phyloP scores from a whole-genome alignment of 495 filamentous ascomycete genomes.

The Letharia columbiana region DNA sequence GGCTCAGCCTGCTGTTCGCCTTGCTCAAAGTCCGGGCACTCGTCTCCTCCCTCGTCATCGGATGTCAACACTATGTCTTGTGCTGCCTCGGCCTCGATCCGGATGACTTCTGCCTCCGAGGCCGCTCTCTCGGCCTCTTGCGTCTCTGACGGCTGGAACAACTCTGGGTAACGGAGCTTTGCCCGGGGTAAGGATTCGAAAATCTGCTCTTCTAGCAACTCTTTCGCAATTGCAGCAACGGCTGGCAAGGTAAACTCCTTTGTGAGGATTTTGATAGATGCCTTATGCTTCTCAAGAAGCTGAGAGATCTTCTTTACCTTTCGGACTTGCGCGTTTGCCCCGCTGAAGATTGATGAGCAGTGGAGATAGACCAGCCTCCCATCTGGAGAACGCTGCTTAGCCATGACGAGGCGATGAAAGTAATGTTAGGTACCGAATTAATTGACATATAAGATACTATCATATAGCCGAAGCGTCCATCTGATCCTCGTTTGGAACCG shows the following conservation, averaged over 20 bases:
- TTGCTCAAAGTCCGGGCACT: conserved; percentile 11
- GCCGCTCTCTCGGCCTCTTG: conserved; percentile 19
- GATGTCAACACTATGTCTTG: conserved; percentile 17
- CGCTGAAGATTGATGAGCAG: conserved; percentile 22
- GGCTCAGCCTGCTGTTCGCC: conserved; percentile 11
- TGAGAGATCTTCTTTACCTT: conserved; percentile 15
- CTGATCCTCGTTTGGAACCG: too few relatives aligned
- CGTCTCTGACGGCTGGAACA: conserved; percentile 16
- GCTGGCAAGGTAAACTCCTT: conserved; percentile 10
- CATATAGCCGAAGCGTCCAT: too few relatives aligned
- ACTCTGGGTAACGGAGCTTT: conserved; percentile 16
- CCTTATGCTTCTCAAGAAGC: conserved; percentile 16
- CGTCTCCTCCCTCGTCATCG: conserved; percentile 15
- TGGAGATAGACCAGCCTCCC: conserved; percentile 17
- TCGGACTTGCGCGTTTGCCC: conserved; percentile 19
- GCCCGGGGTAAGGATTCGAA: conserved; percentile 18
- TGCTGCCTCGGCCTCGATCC: conserved; percentile 18
- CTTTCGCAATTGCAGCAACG: conserved; percentile 20
- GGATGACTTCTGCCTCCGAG: conserved; percentile 18
- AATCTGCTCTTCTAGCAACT: conserved; percentile 17
- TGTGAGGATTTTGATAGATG: conserved; percentile 16
- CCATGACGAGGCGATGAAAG: conserved; percentile 15
- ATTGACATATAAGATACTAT: too few relatives aligned
- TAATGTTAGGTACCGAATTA: conserved; percentile 24
- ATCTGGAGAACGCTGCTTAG: conserved; percentile 16